Evolutionary conservation across 768 basidiomycete genomes (phyloP), one percentile per base, ranked within the genome.

Genomic region (Kwoniella sp.): DNA sequence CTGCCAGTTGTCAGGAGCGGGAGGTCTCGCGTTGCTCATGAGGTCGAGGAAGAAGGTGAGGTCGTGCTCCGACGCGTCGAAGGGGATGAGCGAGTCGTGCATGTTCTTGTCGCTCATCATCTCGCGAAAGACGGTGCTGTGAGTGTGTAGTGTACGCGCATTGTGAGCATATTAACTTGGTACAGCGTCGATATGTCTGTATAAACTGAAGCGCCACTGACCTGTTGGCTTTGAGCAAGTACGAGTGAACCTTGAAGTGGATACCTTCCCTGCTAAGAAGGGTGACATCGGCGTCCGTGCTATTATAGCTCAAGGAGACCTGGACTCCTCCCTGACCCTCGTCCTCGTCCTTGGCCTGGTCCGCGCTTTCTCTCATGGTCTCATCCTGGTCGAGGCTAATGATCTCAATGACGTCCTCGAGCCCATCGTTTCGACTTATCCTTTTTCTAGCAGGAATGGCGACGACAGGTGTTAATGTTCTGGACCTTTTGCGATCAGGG

Each of bases 211-310:
- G 3, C 20, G 3, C 12, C 2, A 26, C 62, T 30, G 38, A 65
- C 63, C 63, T 65, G n/a, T 51, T 29, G 0, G 63, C 63, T 22
- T 53, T 58, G 15, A 65, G 63, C 29, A 51, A 41, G 29, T 58
- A 58, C 29, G 63, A 65, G 31, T 51, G 31, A 0, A 65, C 50
- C n/a, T 28, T 65, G 23, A 54, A 53, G 20, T 23, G 0, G 1
- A 22, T 5, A 23, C 47, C 47, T 22, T 58, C 55, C 0, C 22
- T 50, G n/a, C 47, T 58, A 1, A 53, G 15, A 31, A 65, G 17
- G 2, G n/a, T 2, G 38, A 65, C 1, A 23, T 65, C 63, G 1
- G 29, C 63, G 3, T 38, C 30, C 12, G 13, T n/a, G 2, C 28
- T 20, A 0, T 51, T 61, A 26, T 29, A 52, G 1, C 51, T 2